A percentile compares a stretch with the other conserved stretches of the same genome.
These are phyloP conservation scores for Mycena citricolor DNA, from an alignment of 1,284 basidiomycete genomes.

Conservation along the genomic window DNA sequence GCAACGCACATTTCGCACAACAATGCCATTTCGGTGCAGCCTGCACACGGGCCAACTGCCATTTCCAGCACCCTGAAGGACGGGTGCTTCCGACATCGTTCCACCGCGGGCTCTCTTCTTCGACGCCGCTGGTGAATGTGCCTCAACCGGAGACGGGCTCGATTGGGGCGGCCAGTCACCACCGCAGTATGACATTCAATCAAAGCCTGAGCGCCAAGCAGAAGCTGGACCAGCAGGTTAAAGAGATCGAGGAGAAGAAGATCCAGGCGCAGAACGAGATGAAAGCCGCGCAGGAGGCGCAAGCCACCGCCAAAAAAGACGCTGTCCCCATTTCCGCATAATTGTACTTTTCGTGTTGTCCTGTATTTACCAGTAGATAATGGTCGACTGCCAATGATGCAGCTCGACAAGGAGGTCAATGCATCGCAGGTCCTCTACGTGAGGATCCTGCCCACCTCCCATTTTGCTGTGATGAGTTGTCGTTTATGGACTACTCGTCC, in stretches of 20 bases:
- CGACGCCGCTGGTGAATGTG: conserved; percentile 58
- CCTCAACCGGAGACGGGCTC: conserved; percentile 62
- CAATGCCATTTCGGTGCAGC: conserved; percentile 73
- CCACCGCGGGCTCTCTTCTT: conserved; percentile 69
- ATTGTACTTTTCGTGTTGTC: conserved; percentile 8
- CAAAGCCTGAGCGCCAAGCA: conserved; percentile 47
- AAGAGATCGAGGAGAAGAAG: conserved; percentile 58
- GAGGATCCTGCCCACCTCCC: conserved; percentile 12
- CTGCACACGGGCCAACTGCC: conserved; percentile 77
- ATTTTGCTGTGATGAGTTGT: not conserved
- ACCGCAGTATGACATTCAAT: conserved; percentile 72
- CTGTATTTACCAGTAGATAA: no score
- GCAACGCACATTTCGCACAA: conserved; percentile 37
- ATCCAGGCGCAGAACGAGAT: conserved; percentile 58
- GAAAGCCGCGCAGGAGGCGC: conserved; percentile 54
- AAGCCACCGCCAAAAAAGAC: conserved; percentile 52
- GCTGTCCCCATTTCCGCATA: conserved; percentile 56
- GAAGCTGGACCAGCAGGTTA: conserved; percentile 56
- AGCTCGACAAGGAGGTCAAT: no score
- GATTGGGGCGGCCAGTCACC: conserved; percentile 57
- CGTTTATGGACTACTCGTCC: not conserved
- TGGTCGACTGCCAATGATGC: no score
- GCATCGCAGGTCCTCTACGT: conserved; percentile 15
- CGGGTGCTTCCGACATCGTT: conserved; percentile 74
- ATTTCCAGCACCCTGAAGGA: conserved; percentile 78